Evolutionary conservation across 805 yeast species (phyloP).

Genomic region (Zygosaccharomyces pseudorouxii): DNA sequence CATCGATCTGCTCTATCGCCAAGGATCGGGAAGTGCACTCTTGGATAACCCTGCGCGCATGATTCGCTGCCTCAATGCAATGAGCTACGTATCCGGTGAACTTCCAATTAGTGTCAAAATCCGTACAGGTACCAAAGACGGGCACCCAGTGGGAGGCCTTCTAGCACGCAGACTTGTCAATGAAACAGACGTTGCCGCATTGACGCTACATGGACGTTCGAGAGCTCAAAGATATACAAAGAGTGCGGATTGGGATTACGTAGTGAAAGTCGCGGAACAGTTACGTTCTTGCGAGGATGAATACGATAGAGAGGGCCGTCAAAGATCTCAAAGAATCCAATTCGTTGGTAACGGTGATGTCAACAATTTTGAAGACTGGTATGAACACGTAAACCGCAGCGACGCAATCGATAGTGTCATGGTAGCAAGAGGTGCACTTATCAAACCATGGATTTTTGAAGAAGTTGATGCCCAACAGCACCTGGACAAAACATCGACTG

Average conservation of each 20-base stretch:
- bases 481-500: constrained; percentile 84
- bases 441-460: constrained; percentile 98
- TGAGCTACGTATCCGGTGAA: constrained; percentile 86
- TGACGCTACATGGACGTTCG: constrained; percentile 93
- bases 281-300: constrained; percentile 55
- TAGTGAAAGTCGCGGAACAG: constrained; percentile 63
- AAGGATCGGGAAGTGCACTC: constrained; percentile 94
- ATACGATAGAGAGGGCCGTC: constrained; percentile 58
- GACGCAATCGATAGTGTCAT: constrained; percentile 85
- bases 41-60: constrained; percentile 84
- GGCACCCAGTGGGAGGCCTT: constrained; percentile 79
- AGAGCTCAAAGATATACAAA: constrained; percentile 92
- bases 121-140: constrained; percentile 85
- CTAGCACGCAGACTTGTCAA: constrained; percentile 65
- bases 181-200: constrained; percentile 82
- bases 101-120: constrained; percentile 88
- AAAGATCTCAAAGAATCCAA: constrained; percentile 58
- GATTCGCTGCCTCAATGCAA: constrained; percentile 73
- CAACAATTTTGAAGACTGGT: constrained; percentile 84
- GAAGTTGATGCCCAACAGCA: constrained; percentile 87
- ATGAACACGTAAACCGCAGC: constrained; percentile 50
- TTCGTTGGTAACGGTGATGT: constrained; percentile 95
- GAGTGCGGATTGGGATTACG: constrained; percentile 90
- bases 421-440: constrained; percentile 97
- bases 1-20: constrained; percentile 85